A percentile compares a stretch with the other conserved stretches of the same genome.
phyloP scores from a whole-genome alignment of 495 filamentous ascomycete species.

The Pyrenula aspistea region DNA sequence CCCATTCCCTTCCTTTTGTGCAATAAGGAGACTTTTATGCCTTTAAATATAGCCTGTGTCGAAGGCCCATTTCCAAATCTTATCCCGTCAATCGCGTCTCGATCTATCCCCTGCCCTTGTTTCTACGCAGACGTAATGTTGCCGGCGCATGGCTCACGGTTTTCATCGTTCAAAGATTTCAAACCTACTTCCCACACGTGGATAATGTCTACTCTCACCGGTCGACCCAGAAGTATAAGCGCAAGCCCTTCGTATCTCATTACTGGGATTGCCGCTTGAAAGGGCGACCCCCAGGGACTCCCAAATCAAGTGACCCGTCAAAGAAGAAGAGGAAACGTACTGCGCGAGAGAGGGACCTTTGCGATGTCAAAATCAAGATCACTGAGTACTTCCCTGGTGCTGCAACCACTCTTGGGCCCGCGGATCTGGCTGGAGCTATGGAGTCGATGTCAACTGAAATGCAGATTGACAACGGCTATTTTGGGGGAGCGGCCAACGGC shows the following conservation, averaged over 20 bases:
- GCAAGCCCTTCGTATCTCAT: conserved; percentile 70
- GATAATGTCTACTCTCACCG: conserved; percentile 91
- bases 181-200: conserved; percentile 80
- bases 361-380: conserved; percentile 89
- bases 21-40: too few relatives aligned
- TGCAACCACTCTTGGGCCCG: conserved; percentile 5
- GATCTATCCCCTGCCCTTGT: too few relatives aligned
- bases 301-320: conserved; percentile 73
- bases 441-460: conserved; percentile 1
- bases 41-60: too few relatives aligned
- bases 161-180: too few relatives aligned
- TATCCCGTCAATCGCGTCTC: too few relatives aligned
- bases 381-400: conserved; percentile 64
- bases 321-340: conserved; percentile 83
- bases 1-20: too few relatives aligned
- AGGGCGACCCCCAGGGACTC: conserved; percentile 70
- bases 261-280: conserved; percentile 90
- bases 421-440: neutral
- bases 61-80: too few relatives aligned
- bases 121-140: too few relatives aligned
- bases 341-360: conserved; percentile 64
- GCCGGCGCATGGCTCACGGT: too few relatives aligned
- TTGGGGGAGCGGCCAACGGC: neutral
- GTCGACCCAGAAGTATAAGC: conserved; percentile 77
- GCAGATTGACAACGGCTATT: neutral